Evolutionary conservation across 2,329 filamentous ascomycete genomes (phyloP), one percentile per base, ranked within the genome.

Genomic region (Colletotrichum cordylinicola): DNA sequence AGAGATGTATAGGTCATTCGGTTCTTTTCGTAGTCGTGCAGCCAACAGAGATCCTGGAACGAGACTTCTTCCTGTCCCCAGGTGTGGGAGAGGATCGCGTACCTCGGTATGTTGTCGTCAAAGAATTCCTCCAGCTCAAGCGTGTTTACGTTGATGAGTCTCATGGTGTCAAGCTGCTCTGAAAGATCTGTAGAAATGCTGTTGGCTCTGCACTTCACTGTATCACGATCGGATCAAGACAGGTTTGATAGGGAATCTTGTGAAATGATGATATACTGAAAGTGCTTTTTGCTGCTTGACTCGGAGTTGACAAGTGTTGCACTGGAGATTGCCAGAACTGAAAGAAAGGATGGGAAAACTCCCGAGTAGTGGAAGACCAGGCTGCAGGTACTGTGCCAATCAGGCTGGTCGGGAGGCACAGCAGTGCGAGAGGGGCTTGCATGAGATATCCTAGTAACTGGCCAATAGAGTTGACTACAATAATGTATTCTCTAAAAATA

Each of bases 41-140:
- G 15, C 77, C 78, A 55, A 55, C 67, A 39, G 15, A 67, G 62
- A 60, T 79, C 74, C 64, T 78, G 37, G 55, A 76, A 78, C 2
- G 66, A 67, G 4, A 79, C 70, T 31, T 80, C 78, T 4, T 66
- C 18, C 4, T 65, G 69, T n/a, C 39, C 61, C 78, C 76, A 80
- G 1, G 76, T 76, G 24, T 78, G 79, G 4, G 79, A 79, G 5
- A 79, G 35, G 6, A 78, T 78, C 8, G 78, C 78, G 4, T 80
- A 81, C 1, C 0, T 0, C 0, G 67, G 48, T 0, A 52, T 31
- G 7, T n/a, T 6, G 1, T 31, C 48, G 13, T 67, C 68, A 15
- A 72, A 33, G 15, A 66, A 72, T 1, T 61, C 72, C 16, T 69
- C 18, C 2, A 74, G 13, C n/a, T 65, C 37, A 8, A 69, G 48